Base-by-base conservation (phyloP, 768 basidiomycete genomes). In the Bullera alba region DNA sequence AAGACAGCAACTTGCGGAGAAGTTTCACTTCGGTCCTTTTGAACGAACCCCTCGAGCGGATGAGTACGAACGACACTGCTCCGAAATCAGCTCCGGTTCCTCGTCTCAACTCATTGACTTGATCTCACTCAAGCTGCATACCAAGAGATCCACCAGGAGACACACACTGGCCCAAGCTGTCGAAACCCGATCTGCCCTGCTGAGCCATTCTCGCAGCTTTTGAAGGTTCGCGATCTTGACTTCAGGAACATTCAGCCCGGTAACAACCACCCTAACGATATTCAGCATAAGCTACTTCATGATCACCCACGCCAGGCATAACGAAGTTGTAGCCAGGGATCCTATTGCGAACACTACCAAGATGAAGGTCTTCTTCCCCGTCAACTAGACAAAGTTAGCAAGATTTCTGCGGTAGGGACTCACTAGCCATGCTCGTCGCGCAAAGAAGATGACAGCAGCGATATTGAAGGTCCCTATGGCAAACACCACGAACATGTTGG, bases 361-460 rank as follows among this genome's bases (percentile, higher is more conserved):
- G 32, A 34, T 8, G 10, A 8, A 34, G 10, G 10, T 8, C n/a
- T 34, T 34, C 32, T 34, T 34, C n/a, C 32, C 32, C n/a, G 32
- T n/a, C n/a, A 34, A 34, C 32, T 34, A 34, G 21, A 22, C 21
- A 22, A n/a, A 42, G 21, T 8, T 19, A 42, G 17, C n/a, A 4
- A 6, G 42, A 22, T 7, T 25, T 19, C 14, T 6, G 42, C 26
- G 37, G 4, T 42, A 25, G n/a, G 10, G 10, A 50, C 53, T 54
- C 43, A 54, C 53, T 5, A 30, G 34, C 53, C 53, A 54, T 44
- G 53, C 48, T 34, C 53, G 30, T 21, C 48, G 34, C n/a, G 39
- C 53, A 27, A 54, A 54, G 26, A 37, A 54, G 34, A 34, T 43
- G 10, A 46, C 53, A n/a, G 53, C 43, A 19, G 46, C 29, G 21